Conservation (phyloP, 2,329 filamentous ascomycete genomes). For the Pyrenophora tritici-repentis region DNA sequence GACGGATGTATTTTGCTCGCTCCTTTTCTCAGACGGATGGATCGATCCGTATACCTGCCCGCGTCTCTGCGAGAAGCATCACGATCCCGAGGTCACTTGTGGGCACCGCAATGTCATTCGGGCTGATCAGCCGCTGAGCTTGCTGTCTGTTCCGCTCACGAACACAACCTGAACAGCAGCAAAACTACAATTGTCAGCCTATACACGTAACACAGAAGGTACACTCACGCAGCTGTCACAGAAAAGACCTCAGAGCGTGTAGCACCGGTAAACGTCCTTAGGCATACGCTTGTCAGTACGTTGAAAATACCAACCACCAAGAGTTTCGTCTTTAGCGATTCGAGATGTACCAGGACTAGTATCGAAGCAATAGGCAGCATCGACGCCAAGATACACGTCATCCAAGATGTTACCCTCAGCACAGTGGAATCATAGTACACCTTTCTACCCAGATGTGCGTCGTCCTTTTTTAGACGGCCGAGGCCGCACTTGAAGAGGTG, state of each 20-base stretch:
- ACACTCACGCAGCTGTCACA: slow-evolving; percentile 32
- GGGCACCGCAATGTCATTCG: no score
- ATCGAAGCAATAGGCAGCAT: slow-evolving; percentile 31
- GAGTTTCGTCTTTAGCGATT: slow-evolving; percentile 16
- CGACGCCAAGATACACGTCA: slow-evolving; percentile 26
- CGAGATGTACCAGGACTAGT: slow-evolving; percentile 15
- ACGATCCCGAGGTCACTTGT: no score
- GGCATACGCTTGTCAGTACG: slow-evolving; percentile 24
- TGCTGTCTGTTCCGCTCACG: background rate
- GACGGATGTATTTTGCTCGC: no score
- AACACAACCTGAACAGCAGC: slow-evolving; percentile 10
- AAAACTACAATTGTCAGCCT: slow-evolving; percentile 1
- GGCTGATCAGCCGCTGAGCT: background rate
- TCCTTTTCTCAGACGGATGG: no score
- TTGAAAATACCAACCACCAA: slow-evolving; percentile 30
- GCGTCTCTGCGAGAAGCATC: no score
- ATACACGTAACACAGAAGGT: no score
- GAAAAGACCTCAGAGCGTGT: slow-evolving; percentile 33
- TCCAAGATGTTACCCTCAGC: slow-evolving; percentile 18
- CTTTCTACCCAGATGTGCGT: background rate
- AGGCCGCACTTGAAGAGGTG: slow-evolving; percentile 10
- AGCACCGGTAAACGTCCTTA: slow-evolving; percentile 27
- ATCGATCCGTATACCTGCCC: no score
- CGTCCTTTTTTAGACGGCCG: background rate
- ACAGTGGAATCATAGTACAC: slow-evolving; percentile 4